phyloP scores from a whole-genome alignment of 805 yeast species.

The Komagataella ulmi region DNA sequence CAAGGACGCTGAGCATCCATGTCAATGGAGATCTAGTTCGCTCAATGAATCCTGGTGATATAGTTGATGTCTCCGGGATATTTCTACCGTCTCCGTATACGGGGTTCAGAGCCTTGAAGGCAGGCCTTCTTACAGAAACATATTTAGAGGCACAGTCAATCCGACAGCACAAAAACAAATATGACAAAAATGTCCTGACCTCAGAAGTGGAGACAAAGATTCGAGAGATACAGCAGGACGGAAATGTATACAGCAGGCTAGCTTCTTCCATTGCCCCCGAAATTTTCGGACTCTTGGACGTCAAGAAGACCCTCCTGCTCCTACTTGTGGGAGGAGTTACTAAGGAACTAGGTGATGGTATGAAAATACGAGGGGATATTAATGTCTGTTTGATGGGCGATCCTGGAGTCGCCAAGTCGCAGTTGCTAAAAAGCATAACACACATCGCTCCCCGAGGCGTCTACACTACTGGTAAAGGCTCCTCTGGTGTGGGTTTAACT shows the following conservation, averaged over 20 bases:
- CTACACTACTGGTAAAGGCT: conserved; percentile 96
- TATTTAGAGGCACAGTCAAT: conserved; percentile 81
- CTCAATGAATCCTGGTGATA: conserved; percentile 83
- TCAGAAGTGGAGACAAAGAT: conserved; percentile 44
- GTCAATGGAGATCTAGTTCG: conserved; percentile 90
- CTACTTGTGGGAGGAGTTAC: conserved; percentile 92
- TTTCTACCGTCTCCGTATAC: conserved; percentile 92
- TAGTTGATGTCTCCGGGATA: conserved; percentile 86
- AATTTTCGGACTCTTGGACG: conserved; percentile 87
- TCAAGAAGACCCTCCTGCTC: conserved; percentile 78
- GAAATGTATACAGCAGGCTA: conserved; percentile 65
- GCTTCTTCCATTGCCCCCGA: conserved; percentile 95
- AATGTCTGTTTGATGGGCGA: conserved; percentile 96
- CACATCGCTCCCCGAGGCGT: conserved; percentile 94
- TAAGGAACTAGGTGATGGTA: conserved; percentile 90
- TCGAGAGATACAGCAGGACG: conserved; percentile 37
- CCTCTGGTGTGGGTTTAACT: conserved; percentile 96
- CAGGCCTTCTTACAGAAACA: conserved; percentile 91
- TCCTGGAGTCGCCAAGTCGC: conserved; percentile 99
- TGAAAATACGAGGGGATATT: conserved; percentile 94
- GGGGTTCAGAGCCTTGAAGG: conserved; percentile 83
- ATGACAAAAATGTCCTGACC: conserved; percentile 49
- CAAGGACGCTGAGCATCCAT: conserved; percentile 74
- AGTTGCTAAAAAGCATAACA: conserved; percentile 77
- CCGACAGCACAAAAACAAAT: conserved; percentile 80